Conservation (phyloP, 257 asterid genomes). For the Ajuga chamaepitys region DNA sequence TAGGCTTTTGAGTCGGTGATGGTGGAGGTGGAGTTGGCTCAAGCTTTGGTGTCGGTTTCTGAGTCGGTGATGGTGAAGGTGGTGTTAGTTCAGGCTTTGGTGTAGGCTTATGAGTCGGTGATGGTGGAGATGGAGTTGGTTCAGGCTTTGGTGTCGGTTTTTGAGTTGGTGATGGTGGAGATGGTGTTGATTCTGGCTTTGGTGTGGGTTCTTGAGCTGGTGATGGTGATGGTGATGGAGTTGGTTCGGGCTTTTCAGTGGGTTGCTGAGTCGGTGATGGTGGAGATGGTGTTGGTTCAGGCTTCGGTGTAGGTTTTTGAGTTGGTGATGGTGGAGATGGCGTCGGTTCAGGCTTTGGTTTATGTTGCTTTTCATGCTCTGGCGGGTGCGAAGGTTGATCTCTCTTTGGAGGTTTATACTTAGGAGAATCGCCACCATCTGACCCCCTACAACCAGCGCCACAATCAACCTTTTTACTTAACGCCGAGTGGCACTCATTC, state of each 20-base stretch:
- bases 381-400: not conserved
- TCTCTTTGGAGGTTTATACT: not conserved
- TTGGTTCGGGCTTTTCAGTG: not conserved
- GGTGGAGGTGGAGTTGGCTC: not conserved
- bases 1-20: not conserved
- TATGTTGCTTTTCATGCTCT: not conserved
- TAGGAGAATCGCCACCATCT: slow-evolving; percentile 10
- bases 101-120: not conserved
- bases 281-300: not conserved
- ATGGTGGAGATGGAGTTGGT: not conserved
- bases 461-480: slow-evolving; percentile 49
- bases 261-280: not conserved
- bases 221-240: not conserved
- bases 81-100: not conserved
- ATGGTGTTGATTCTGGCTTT: not conserved
- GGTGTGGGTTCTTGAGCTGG: not conserved
- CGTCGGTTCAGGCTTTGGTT: not conserved
- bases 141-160: not conserved
- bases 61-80: not conserved
- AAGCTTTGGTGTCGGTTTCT: not conserved
- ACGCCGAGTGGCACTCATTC: slow-evolving; percentile 29
- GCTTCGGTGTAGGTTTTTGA: not conserved
- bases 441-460: slow-evolving; percentile 30
- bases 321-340: not conserved
- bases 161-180: not conserved